Evolutionary conservation across 164 flowering plant genomes (phyloP).

Genomic region (Annona squamosa): DNA sequence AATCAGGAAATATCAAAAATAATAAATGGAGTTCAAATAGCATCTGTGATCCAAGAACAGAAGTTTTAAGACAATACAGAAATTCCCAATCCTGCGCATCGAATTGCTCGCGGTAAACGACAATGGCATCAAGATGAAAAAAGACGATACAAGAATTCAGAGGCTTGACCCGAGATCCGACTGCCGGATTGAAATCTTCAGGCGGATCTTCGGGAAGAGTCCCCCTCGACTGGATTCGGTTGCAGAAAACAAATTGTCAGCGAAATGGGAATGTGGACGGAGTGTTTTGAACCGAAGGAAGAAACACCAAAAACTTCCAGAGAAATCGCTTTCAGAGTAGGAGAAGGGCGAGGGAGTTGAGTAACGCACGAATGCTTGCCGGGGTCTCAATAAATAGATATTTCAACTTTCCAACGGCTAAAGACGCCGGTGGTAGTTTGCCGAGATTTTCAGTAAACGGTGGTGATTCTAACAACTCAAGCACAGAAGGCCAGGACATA

Average conservation of each 20-base stretch:
- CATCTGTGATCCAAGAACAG: not conserved
- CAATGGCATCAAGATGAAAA: not conserved
- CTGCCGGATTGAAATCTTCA: not conserved
- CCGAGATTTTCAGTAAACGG: not conserved
- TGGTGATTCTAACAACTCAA: too few relatives aligned
- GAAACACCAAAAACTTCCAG: not conserved
- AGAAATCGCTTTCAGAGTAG: not conserved
- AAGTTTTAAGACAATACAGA: not conserved
- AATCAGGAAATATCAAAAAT: not conserved
- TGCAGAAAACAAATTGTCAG: not conserved
- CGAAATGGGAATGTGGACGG: not conserved
- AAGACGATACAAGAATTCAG: not conserved
- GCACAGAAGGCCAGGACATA: too few relatives aligned
- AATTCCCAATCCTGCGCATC: not conserved
- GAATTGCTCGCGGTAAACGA: not conserved
- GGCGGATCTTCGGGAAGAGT: not conserved
- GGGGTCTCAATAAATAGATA: not conserved
- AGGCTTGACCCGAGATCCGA: not conserved
- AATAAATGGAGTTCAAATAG: not conserved
- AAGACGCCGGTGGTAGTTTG: not conserved
- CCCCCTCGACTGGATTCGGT: not conserved
- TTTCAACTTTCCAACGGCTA: not conserved
- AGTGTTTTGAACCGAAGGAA: not conserved
- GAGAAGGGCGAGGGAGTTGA: not conserved
- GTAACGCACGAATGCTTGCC: not conserved